These are phyloP conservation scores for Termitomyces titanicus DNA, from an alignment of 768 basidiomycete species.

Conservation along the genomic window DNA sequence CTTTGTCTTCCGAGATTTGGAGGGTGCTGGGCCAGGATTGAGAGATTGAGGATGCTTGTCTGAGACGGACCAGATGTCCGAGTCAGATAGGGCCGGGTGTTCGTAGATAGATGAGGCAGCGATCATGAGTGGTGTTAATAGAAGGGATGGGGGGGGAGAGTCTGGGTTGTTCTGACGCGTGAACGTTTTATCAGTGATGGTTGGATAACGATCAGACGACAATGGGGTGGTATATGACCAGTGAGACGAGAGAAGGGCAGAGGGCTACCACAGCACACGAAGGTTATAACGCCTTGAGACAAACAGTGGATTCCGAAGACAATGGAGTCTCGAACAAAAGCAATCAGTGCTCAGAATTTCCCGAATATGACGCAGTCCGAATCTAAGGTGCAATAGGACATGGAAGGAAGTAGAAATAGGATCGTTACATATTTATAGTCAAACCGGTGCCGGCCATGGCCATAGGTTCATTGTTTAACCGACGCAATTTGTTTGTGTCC, in stretches of 20 bases:
- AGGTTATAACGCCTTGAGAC: background rate
- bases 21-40: background rate
- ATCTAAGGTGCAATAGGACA: background rate
- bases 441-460: no score
- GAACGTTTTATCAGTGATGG: background rate
- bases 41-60: constrained; percentile 5
- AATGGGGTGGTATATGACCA: background rate
- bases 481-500: no score
- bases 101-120: constrained; percentile 14
- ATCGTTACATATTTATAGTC: no score
- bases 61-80: constrained; percentile 9
- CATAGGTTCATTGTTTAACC: no score
- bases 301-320: constrained; percentile 4
- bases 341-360: background rate
- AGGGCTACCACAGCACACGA: background rate
- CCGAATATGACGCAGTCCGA: background rate
- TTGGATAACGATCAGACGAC: background rate
- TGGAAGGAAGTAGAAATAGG: no score
- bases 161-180: background rate
- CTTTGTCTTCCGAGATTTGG: background rate
- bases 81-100: constrained; percentile 11
- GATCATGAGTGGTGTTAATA: constrained; percentile 2
- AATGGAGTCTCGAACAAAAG: background rate
- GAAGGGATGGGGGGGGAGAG: background rate
- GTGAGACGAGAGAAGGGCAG: background rate